phyloP scores from a whole-genome alignment of 768 basidiomycete species.

The Chalciporus chontae region DNA sequence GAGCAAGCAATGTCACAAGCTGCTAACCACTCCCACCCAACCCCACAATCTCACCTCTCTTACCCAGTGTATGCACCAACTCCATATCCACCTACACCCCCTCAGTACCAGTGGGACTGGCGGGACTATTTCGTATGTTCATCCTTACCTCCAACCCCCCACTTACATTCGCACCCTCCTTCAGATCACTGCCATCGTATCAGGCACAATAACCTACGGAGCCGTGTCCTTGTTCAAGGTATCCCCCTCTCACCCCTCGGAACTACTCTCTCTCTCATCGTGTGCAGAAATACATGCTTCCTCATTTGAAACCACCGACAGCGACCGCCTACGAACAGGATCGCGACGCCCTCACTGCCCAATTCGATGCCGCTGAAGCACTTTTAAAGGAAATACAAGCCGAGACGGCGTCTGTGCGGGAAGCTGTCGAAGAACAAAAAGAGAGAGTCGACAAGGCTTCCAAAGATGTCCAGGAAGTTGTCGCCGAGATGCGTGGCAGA shows the following conservation, averaged over 20 bases:
- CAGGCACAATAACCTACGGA: constrained; percentile 81
- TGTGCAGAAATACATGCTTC: constrained; percentile 82
- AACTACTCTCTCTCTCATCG: not conserved
- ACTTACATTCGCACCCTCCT: constrained; percentile 17
- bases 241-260: constrained; percentile 12
- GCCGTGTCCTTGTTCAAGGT: constrained; percentile 78
- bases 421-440: constrained; percentile 74
- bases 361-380: constrained; percentile 86
- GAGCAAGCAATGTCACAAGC: constrained; percentile 77
- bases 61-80: constrained; percentile 47
- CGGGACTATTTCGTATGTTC: constrained; percentile 89
- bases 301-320: constrained; percentile 86
- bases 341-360: constrained; percentile 75
- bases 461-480: constrained; percentile 65
- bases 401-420: constrained; percentile 69
- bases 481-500: constrained; percentile 71
- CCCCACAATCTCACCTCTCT: constrained; percentile 14
- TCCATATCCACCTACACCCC: constrained; percentile 35
- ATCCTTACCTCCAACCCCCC: not conserved
- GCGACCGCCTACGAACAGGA: constrained; percentile 88
- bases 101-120: constrained; percentile 78
- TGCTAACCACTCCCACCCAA: constrained; percentile 26
- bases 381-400: constrained; percentile 76
- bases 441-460: constrained; percentile 69
- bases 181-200: constrained; percentile 90